Evolutionary conservation across 2,329 filamentous ascomycete genomes (phyloP).

Genomic region (Neonectria sp.): DNA sequence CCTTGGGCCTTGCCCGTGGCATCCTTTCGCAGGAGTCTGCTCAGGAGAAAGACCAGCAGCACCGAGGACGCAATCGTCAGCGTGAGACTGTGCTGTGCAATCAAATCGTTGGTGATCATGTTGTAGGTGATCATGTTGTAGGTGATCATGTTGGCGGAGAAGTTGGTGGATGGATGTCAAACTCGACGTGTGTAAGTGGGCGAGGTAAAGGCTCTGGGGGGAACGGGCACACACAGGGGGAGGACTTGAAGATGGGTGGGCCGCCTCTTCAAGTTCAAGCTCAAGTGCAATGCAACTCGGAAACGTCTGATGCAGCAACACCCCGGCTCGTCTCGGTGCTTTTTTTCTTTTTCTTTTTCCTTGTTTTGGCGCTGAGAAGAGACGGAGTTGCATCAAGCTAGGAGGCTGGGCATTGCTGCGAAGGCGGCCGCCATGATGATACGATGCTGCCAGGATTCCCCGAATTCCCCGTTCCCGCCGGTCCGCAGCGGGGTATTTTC

Average conservation of each 20-base stretch:
- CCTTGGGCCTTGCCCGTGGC: conserved; percentile 17
- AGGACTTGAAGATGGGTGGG: background rate
- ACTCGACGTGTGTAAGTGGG: conserved; percentile 9
- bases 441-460: conserved; percentile 21
- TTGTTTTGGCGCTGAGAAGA: background rate
- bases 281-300: background rate
- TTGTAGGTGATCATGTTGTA: conserved; percentile 9
- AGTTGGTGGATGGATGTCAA: background rate
- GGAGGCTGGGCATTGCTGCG: background rate
- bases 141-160: background rate
- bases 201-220: background rate
- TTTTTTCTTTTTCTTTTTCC: background rate
- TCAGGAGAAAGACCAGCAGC: conserved; percentile 17
- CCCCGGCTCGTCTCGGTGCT: background rate
- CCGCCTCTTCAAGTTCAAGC: background rate
- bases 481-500: conserved; percentile 19
- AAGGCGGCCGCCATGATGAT: background rate
- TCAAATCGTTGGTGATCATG: background rate
- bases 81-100: conserved; percentile 14
- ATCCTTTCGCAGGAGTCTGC: conserved; percentile 18
- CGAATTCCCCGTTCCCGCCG: conserved; percentile 20
- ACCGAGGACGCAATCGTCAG: conserved; percentile 12
- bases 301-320: background rate
- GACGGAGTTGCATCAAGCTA: background rate
- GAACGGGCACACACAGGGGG: too few relatives aligned